A percentile compares a stretch with the other conserved stretches of the same genome.
Conservation (phyloP, 2,329 filamentous ascomycete species). For the Biscogniauxia marginata region DNA sequence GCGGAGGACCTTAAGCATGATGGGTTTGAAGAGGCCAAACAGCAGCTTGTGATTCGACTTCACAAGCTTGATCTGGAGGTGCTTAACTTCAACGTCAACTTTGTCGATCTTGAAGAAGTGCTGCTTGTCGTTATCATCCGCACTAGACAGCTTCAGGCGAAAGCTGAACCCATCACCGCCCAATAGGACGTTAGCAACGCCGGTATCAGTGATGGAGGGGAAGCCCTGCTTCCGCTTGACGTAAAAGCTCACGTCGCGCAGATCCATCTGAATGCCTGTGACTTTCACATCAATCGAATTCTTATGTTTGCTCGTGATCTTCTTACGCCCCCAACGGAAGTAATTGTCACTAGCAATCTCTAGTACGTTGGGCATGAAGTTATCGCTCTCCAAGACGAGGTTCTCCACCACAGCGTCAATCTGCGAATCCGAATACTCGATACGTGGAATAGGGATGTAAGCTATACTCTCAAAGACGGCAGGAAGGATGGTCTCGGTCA, state of each 20-base stretch:
- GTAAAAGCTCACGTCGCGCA: constrained; percentile 89
- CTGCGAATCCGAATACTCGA: constrained; percentile 83
- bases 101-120: constrained; percentile 95
- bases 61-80: constrained; percentile 85
- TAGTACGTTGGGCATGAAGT: constrained; percentile 88
- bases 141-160: constrained; percentile 83
- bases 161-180: constrained; percentile 87
- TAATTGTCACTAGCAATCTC: constrained; percentile 92
- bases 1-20: constrained; percentile 79
- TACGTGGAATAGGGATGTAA: constrained; percentile 90
- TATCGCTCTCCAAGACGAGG: constrained; percentile 91
- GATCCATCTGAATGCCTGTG: constrained; percentile 88
- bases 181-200: constrained; percentile 84
- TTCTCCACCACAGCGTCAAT: constrained; percentile 93
- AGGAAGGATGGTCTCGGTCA: constrained; percentile 84
- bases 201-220: constrained; percentile 81
- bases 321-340: constrained; percentile 92
- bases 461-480: constrained; percentile 77
- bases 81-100: constrained; percentile 76
- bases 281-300: constrained; percentile 81
- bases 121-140: constrained; percentile 70
- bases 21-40: constrained; percentile 81
- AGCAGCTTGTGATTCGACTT: constrained; percentile 94
- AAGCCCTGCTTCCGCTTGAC: constrained; percentile 94
- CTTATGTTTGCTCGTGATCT: constrained; percentile 74